Conservation (phyloP, 2,329 filamentous ascomycete genomes). For the Aureobasidium zeae region DNA sequence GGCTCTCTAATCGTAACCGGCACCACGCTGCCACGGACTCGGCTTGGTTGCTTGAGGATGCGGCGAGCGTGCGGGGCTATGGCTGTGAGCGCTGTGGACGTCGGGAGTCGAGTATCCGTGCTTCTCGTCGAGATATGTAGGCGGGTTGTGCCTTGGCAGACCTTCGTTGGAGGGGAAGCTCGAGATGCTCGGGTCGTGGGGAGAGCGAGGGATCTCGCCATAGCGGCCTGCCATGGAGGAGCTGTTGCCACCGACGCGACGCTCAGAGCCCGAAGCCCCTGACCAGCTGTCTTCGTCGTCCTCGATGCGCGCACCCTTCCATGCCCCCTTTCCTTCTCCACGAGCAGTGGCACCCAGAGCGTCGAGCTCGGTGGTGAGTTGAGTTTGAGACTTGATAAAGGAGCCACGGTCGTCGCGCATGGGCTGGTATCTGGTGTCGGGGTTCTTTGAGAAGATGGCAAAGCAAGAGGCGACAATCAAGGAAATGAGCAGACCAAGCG, state of each 20-base stretch:
- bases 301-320: constrained; percentile 50
- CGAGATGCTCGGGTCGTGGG: constrained; percentile 16
- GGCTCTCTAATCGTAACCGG: constrained; percentile 52
- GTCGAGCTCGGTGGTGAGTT: constrained; percentile 81
- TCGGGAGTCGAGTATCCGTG: constrained; percentile 9
- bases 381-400: constrained; percentile 92
- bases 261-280: constrained; percentile 40
- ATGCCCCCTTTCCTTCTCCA: constrained; percentile 52
- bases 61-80: constrained; percentile 15
- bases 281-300: constrained; percentile 63
- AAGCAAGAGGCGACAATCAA: constrained; percentile 69
- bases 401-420: constrained; percentile 95
- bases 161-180: constrained; percentile 16
- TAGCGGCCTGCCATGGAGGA: constrained; percentile 27
- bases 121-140: constrained; percentile 17
- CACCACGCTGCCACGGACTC: constrained; percentile 57
- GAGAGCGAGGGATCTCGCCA: constrained; percentile 22
- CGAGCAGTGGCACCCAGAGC: constrained; percentile 81
- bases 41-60: constrained; percentile 38
- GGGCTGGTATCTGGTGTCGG: constrained; percentile 87
- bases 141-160: constrained; percentile 17
- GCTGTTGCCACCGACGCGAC: constrained; percentile 34
- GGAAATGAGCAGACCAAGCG: constrained; percentile 72
- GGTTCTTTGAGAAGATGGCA: constrained; percentile 83
- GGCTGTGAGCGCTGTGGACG: constrained; percentile 14